Base-by-base conservation (phyloP, 768 basidiomycete species). In the Termitomyces sp. region DNA sequence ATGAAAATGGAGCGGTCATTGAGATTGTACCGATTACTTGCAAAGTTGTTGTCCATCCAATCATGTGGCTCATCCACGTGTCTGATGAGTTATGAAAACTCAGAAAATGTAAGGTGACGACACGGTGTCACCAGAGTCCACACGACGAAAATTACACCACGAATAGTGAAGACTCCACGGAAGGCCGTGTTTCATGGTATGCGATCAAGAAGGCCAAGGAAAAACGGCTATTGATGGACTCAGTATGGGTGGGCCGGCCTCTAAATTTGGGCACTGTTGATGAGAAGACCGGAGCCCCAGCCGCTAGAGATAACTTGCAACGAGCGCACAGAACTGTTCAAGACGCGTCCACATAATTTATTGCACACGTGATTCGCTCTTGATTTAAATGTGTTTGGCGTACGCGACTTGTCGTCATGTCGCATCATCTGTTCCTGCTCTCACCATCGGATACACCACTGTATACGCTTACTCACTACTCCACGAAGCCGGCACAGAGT, bases 391-490 rank as follows among this genome's bases (percentile, higher is more conserved):
- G 18, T 60, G 13, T 64, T 60, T 58, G 45, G 41, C 20, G 13
- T 4, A 53, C 59, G 57, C 60, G 34, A 18, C 60, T 22, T 28
- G 28, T 42, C 33, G 47, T 64, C 61, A 93, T 93, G 92, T 92
- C 90, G 58, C 89, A 92, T 69, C 92, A 94, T 74, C 77, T 94
- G 34, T 94, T 91, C 72, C 66, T 94, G 54, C 75, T 94, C 51
- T 93, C 91, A 56, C 91, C 92, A 48, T 87, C 91, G 56, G 92
- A 94, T 70, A 89, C 89, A 20, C 92, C 92, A 22, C 74, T 94
- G 63, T 94, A 94, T 74, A 87, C 80, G 63, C 78, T 94, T 41
- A 90, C 89, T 1, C 90, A 93, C 69, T 85, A 86, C 62, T 92
- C 92, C 34, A 84, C 84, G 54, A 92, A 88, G 70, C 87, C 91